A percentile compares a stretch with the other conserved stretches of the same genome.
Evolutionary conservation across 495 filamentous ascomycete species (phyloP).

Genomic region (Penicillium coffeae): DNA sequence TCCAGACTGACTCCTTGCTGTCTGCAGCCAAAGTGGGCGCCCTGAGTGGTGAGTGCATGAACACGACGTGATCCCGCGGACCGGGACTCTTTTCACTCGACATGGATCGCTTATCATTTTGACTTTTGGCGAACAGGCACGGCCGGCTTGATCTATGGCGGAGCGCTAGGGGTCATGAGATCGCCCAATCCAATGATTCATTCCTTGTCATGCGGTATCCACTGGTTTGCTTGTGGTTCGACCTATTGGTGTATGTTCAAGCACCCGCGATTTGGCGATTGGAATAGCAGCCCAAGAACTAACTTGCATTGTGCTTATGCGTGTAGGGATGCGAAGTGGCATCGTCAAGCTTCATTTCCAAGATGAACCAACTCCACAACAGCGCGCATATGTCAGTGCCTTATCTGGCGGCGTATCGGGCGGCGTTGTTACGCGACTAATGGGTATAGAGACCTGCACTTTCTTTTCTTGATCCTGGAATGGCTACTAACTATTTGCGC

Average conservation of each 20-base stretch:
- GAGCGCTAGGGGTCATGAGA: constrained; percentile 61
- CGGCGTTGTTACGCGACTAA: constrained; percentile 54
- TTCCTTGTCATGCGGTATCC: constrained; percentile 65
- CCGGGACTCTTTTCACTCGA: not conserved
- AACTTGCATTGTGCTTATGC: not conserved
- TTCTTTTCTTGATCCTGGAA: not conserved
- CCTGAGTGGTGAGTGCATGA: constrained; percentile 44
- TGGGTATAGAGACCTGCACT: constrained; percentile 46
- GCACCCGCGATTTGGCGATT: not conserved
- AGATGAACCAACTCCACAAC: constrained; percentile 47
- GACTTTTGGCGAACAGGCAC: constrained; percentile 45
- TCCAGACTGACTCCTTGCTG: constrained; percentile 24
- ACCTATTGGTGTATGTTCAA: constrained; percentile 71
- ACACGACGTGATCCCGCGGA: not conserved
- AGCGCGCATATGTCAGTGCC: constrained; percentile 60
- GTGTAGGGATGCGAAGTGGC: constrained; percentile 39
- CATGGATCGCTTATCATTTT: not conserved
- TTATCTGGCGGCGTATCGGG: constrained; percentile 68
- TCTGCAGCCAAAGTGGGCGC: constrained; percentile 50
- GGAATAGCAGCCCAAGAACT: not conserved
- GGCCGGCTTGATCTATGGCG: constrained; percentile 69
- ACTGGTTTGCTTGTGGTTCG: constrained; percentile 74
- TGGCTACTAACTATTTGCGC: too few species aligned
- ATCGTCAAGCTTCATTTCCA: constrained; percentile 39
- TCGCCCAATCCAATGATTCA: constrained; percentile 65